Evolutionary conservation across 208 protist genomes (phyloP).

Genomic region (Acanthamoeba lenticulata): DNA sequence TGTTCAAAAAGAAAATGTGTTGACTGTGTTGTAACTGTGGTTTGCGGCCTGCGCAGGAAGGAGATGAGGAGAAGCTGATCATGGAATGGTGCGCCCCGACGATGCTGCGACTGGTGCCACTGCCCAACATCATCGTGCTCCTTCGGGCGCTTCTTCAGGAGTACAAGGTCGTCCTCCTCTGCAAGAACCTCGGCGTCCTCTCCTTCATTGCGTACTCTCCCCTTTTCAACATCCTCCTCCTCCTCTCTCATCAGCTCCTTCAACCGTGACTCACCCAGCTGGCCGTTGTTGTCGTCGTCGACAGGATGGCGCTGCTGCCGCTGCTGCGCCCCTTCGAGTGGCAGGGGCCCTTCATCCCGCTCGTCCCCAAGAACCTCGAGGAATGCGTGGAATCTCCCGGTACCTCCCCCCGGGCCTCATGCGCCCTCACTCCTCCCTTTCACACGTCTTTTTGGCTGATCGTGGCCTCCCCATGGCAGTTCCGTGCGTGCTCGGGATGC

Average conservation of each 20-base stretch:
- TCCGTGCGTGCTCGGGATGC: slow-evolving; percentile 1
- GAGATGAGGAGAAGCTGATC: slow-evolving; percentile 39
- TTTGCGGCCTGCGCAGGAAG: background rate
- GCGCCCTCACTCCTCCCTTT: background rate
- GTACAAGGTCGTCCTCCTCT: slow-evolving; percentile 32
- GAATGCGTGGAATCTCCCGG: slow-evolving; percentile 43
- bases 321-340: slow-evolving; percentile 40
- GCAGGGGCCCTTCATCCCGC: slow-evolving; percentile 53
- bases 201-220: slow-evolving; percentile 10
- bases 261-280: background rate
- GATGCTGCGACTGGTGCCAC: background rate
- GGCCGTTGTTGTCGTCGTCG: background rate
- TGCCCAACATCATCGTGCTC: slow-evolving; percentile 53
- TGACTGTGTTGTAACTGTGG: background rate
- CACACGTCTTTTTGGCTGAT: too few relatives aligned
- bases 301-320: background rate
- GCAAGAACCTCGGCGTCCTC: slow-evolving; percentile 59
- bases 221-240: background rate
- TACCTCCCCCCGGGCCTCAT: background rate
- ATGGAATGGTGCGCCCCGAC: slow-evolving; percentile 42
- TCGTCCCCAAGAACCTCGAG: slow-evolving; percentile 37
- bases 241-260: background rate
- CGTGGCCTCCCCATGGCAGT: too few relatives aligned
- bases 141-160: background rate
- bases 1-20: background rate